Conservation (phyloP, 345 rosid genomes). For the Crucihimalaya himalaica region DNA sequence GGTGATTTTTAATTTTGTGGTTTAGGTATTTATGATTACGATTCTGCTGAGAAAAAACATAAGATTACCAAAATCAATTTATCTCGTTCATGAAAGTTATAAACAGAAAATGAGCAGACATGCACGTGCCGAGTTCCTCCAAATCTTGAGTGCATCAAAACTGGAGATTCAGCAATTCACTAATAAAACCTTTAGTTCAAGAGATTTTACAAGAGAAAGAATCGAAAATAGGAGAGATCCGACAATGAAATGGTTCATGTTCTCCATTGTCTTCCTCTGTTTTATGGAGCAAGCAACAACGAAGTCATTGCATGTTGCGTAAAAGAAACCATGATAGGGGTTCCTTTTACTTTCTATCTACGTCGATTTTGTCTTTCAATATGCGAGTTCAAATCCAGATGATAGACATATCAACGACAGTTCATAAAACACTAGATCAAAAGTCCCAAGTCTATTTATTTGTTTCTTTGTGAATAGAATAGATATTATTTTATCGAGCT, state of each 20-base stretch:
- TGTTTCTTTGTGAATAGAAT: background rate
- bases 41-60: background rate
- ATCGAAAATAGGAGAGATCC: background rate
- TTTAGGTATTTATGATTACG: background rate
- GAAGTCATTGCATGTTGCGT: background rate
- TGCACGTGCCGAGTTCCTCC: background rate
- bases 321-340: background rate
- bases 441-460: background rate
- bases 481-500: background rate
- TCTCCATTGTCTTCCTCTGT: constrained; percentile 10
- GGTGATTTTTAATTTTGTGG: background rate
- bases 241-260: background rate
- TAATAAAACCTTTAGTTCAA: background rate
- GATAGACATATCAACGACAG: background rate
- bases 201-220: background rate
- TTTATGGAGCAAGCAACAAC: background rate
- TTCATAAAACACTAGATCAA: background rate
- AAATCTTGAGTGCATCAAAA: background rate
- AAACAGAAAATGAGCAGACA: constrained; percentile 27
- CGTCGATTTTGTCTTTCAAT: background rate
- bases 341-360: background rate
- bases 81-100: background rate
- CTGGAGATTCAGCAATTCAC: background rate
- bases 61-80: background rate
- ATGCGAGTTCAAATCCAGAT: background rate